Percentiles rank a stretch among this genome's conserved stretches.
These are phyloP conservation scores for Zymoseptoria brevis DNA, from an alignment of 2,329 filamentous ascomycete genomes.

Conservation along the genomic window DNA sequence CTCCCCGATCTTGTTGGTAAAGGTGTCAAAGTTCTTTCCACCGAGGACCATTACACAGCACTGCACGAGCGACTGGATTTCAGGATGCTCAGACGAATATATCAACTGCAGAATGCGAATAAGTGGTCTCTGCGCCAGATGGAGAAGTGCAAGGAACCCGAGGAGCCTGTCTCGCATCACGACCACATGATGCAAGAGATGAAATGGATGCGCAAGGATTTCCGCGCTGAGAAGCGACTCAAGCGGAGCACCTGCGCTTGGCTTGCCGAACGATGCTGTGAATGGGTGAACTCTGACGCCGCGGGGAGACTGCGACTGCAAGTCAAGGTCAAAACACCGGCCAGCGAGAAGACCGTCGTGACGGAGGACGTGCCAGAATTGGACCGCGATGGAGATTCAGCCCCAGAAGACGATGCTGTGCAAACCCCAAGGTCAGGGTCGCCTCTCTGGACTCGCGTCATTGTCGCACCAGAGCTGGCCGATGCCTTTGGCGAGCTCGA, in stretches of 20 bases:
- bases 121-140: conserved; percentile 90
- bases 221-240: conserved; percentile 89
- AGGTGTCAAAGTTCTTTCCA: conserved; percentile 84
- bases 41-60: conserved; percentile 72
- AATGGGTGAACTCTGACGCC: conserved; percentile 62
- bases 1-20: conserved; percentile 68
- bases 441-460: conserved; percentile 13
- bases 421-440: conserved; percentile 18
- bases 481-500: conserved; percentile 20
- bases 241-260: conserved; percentile 74
- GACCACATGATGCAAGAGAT: conserved; percentile 83
- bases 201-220: conserved; percentile 98
- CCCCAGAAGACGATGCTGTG: conserved; percentile 26
- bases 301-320: conserved; percentile 62
- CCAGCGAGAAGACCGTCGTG: conserved; percentile 16
- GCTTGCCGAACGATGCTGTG: conserved; percentile 72
- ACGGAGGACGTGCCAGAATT: conserved; percentile 22
- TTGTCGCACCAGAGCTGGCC: conserved; percentile 24
- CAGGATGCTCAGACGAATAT: conserved; percentile 76
- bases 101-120: conserved; percentile 81
- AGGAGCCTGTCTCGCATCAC: conserved; percentile 68
- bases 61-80: conserved; percentile 83
- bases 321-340: conserved; percentile 48
- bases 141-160: conserved; percentile 74
- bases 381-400: conserved; percentile 24